These are phyloP conservation scores for Pyricularia pennisetigena DNA, from an alignment of 2,329 filamentous ascomycete species.

Conservation along the genomic window DNA sequence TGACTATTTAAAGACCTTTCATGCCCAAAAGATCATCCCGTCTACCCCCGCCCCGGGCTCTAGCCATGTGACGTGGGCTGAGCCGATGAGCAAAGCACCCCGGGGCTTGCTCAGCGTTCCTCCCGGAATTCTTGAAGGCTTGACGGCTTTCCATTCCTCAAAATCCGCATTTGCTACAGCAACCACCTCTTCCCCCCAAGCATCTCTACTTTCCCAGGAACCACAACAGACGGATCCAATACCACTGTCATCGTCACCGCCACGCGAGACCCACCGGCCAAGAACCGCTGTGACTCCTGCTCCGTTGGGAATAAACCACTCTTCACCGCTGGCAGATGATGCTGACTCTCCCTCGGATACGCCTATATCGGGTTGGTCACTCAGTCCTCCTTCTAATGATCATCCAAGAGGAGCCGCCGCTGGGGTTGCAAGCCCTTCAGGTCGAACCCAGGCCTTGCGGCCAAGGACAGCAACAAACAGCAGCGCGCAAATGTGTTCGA, in stretches of 20 bases:
- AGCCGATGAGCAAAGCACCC: neutral
- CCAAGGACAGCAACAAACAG: neutral
- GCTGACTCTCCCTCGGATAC: neutral
- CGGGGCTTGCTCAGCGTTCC: neutral
- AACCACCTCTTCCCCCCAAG: neutral
- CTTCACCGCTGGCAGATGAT: neutral
- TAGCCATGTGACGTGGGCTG: neutral
- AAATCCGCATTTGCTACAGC: neutral
- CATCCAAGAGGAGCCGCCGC: neutral
- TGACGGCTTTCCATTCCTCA: neutral
- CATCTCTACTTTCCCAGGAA: neutral
- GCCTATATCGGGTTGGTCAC: neutral
- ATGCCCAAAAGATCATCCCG: neutral
- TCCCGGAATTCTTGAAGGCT: neutral
- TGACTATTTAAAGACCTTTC: slow-evolving; percentile 17
- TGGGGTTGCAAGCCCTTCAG: neutral
- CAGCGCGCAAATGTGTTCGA: neutral
- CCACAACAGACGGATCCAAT: neutral
- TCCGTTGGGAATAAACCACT: neutral
- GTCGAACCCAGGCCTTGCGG: neutral
- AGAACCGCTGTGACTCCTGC: neutral
- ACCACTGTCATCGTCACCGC: neutral
- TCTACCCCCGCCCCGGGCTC: neutral
- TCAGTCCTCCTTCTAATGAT: neutral
- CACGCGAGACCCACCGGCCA: neutral